Evolutionary conservation across 768 basidiomycete genomes (phyloP).

Genomic region (Phlebiopsis gigantea): DNA sequence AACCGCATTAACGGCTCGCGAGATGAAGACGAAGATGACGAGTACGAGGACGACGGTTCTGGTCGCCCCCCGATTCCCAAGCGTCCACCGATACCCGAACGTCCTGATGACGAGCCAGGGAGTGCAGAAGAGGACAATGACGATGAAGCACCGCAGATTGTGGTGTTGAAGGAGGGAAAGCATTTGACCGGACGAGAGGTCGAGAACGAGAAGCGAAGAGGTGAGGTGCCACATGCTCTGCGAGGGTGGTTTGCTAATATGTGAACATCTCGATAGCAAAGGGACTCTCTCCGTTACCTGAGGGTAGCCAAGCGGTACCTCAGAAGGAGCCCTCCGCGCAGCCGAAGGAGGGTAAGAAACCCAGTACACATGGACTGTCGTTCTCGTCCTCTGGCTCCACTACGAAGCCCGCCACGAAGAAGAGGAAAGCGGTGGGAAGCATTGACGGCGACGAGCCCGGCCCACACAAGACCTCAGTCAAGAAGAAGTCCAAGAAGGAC

Average conservation of each 20-base stretch:
- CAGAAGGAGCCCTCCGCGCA: background rate
- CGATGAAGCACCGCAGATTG: constrained; percentile 85
- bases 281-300: constrained; percentile 52
- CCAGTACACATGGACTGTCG: constrained; percentile 25
- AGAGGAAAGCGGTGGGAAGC: constrained; percentile 30
- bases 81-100: constrained; percentile 66
- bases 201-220: constrained; percentile 70
- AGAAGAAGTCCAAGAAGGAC: constrained; percentile 49
- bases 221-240: constrained; percentile 31
- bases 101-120: constrained; percentile 63
- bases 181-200: constrained; percentile 77
- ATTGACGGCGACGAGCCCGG: constrained; percentile 25
- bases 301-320: constrained; percentile 18
- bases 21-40: constrained; percentile 43
- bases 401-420: constrained; percentile 25
- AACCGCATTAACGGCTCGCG: constrained; percentile 52
- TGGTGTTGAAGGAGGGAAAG: constrained; percentile 84
- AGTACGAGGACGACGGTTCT: constrained; percentile 52
- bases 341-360: constrained; percentile 3
- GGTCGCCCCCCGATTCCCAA: constrained; percentile 71
- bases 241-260: background rate
- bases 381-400: constrained; percentile 32
- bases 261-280: constrained; percentile 38
- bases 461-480: constrained; percentile 21
- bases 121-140: constrained; percentile 50